Conservation (phyloP, 2,329 filamentous ascomycete genomes). For the Aureobasidium sp. region DNA sequence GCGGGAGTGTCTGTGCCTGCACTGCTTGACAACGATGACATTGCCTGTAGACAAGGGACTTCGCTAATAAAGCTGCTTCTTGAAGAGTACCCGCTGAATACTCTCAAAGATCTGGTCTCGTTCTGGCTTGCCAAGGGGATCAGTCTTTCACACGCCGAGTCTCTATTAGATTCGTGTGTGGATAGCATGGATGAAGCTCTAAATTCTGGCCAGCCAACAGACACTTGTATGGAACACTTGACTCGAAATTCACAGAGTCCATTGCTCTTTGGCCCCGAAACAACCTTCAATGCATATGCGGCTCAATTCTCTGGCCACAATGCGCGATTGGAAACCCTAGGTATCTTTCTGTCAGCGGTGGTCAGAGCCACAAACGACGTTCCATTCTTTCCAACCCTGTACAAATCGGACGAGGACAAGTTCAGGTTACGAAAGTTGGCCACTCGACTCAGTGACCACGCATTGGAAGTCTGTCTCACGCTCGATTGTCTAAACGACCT, state of each 20-base stretch:
- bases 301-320: conserved; percentile 19
- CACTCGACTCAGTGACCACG: conserved; percentile 28
- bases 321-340: conserved; percentile 34
- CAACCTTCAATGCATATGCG: conserved; percentile 12
- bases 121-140: conserved; percentile 21
- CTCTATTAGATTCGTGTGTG: conserved; percentile 19
- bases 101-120: conserved; percentile 18
- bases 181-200: conserved; percentile 17
- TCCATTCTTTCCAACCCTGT: conserved; percentile 25
- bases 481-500: conserved; percentile 35
- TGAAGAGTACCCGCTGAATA: conserved; percentile 13
- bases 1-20: background rate
- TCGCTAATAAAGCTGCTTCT: conserved; percentile 17
- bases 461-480: conserved; percentile 29
- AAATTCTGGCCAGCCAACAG: conserved; percentile 9
- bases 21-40: conserved; percentile 16
- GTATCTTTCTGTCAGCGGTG: conserved; percentile 31
- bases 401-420: conserved; percentile 14
- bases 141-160: conserved; percentile 22
- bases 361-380: conserved; percentile 29
- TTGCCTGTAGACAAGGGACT: conserved; percentile 16
- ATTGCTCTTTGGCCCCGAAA: conserved; percentile 4
- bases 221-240: conserved; percentile 5
- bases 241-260: conserved; percentile 15
- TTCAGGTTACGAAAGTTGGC: conserved; percentile 23